Evolutionary conservation across 2,329 filamentous ascomycete species (phyloP).

Genomic region (Sordariomycetes sp.): DNA sequence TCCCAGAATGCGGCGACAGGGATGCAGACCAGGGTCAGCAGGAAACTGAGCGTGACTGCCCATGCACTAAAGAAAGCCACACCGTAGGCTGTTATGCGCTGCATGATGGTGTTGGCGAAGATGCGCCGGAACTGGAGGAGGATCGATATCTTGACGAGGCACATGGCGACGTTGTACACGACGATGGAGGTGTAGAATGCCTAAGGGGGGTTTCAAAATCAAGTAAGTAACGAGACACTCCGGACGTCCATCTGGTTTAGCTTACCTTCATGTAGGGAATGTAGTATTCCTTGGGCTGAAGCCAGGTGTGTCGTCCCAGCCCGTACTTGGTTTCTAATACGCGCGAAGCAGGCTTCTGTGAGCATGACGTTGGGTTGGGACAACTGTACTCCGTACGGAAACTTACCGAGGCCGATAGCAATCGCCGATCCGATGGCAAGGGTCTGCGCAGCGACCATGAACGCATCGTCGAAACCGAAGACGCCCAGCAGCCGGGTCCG

Average conservation of each 20-base stretch:
- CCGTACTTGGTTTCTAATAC: conserved; percentile 14
- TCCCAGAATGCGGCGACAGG: conserved; percentile 17
- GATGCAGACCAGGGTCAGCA: conserved; percentile 17
- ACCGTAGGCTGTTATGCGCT: conserved; percentile 12
- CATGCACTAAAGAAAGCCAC: conserved; percentile 16
- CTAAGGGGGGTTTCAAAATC: conserved; percentile 9
- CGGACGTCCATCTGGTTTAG: too few relatives aligned
- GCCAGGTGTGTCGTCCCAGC: conserved; percentile 12
- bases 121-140: conserved; percentile 26
- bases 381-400: too few relatives aligned
- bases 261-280: conserved; percentile 13
- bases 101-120: conserved; percentile 17
- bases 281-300: conserved; percentile 9
- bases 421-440: conserved; percentile 11
- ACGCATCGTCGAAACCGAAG: conserved; percentile 13
- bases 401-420: conserved; percentile 14
- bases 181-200: conserved; percentile 19
- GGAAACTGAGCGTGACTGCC: conserved; percentile 15
- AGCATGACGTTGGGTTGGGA: neutral
- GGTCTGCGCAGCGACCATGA: conserved; percentile 12
- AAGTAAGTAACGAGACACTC: too few relatives aligned
- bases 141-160: conserved; percentile 23
- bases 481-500: conserved; percentile 11
- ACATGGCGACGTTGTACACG: conserved; percentile 20
- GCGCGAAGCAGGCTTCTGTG: neutral